phyloP scores from a whole-genome alignment of 768 basidiomycete genomes.

The Phaeolepiota aurea region DNA sequence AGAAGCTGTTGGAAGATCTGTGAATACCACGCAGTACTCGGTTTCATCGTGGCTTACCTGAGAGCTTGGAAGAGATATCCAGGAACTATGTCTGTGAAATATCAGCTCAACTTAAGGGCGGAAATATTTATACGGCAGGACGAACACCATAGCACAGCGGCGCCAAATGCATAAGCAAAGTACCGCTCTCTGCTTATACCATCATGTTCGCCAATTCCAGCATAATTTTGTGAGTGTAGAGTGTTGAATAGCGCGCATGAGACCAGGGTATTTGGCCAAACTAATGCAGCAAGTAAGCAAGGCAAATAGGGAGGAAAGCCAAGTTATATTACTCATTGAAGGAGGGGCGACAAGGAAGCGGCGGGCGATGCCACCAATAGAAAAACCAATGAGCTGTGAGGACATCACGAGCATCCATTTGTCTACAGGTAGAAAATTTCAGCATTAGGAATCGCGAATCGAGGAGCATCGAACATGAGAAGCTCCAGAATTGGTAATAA shows the following conservation, averaged over 20 bases:
- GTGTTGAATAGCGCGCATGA: conserved; percentile 69
- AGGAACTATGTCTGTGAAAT: conserved; percentile 42
- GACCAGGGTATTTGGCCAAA: conserved; percentile 70
- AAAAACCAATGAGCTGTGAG: conserved; percentile 61
- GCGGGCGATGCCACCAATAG: conserved; percentile 46
- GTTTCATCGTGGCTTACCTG: conserved; percentile 23
- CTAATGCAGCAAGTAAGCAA: conserved; percentile 22
- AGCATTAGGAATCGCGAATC: conserved; percentile 5
- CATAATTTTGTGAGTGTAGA: conserved; percentile 53
- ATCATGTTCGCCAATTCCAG: conserved; percentile 43
- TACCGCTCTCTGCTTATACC: conserved; percentile 52
- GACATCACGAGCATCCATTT: conserved; percentile 62
- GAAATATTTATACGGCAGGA: conserved; percentile 4
- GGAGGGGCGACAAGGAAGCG: conserved; percentile 60
- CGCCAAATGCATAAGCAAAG: conserved; percentile 46
- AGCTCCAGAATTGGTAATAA: conserved; percentile 52
- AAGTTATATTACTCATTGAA: conserved; percentile 46
- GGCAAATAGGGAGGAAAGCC: too few relatives aligned
- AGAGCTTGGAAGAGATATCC: conserved; percentile 57
- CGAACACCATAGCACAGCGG: conserved; percentile 37
- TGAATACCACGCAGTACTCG: conserved; percentile 2
- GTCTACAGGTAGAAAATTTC: conserved; percentile 21
- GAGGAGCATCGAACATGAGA: conserved; percentile 19
- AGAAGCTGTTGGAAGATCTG: conserved; percentile 22
- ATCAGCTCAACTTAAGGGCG: background rate